phyloP scores from a whole-genome alignment of 2,329 filamentous ascomycete genomes.

The Orbilia ellipsospora region DNA sequence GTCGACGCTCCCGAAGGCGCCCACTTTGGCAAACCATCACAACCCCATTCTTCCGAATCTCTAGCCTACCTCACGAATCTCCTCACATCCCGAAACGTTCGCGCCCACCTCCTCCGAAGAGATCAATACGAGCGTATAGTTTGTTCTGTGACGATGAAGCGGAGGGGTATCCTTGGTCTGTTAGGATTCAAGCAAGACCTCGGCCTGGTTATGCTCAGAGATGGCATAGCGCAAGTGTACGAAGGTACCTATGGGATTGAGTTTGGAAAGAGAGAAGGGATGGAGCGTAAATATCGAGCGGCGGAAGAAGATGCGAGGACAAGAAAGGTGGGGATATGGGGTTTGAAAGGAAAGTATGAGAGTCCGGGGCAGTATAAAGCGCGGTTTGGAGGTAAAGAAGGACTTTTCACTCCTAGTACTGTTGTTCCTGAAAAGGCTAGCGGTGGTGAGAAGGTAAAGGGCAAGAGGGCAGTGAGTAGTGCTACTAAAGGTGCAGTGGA shows the following conservation, averaged over 20 bases:
- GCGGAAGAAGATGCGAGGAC: conserved; percentile 71
- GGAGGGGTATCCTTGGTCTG: conserved; percentile 61
- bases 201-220: conserved; percentile 86
- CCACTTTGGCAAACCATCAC: conserved; percentile 88
- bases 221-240: conserved; percentile 87
- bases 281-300: conserved; percentile 64
- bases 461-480: conserved; percentile 24
- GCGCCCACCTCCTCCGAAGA: conserved; percentile 81
- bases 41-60: conserved; percentile 85
- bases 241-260: conserved; percentile 74
- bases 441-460: conserved; percentile 48
- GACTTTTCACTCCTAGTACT: conserved; percentile 45
- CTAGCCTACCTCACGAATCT: conserved; percentile 81
- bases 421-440: conserved; percentile 25
- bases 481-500: background rate
- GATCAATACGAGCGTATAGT: conserved; percentile 96
- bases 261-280: conserved; percentile 75
- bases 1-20: conserved; percentile 92
- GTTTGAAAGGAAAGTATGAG: conserved; percentile 64
- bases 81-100: conserved; percentile 77
- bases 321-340: conserved; percentile 80
- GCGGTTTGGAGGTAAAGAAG: conserved; percentile 46
- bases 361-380: conserved; percentile 54
- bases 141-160: conserved; percentile 81
- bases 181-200: conserved; percentile 79